phyloP scores from a whole-genome alignment of 2,329 filamentous ascomycete genomes.

The Metarhizium album region DNA sequence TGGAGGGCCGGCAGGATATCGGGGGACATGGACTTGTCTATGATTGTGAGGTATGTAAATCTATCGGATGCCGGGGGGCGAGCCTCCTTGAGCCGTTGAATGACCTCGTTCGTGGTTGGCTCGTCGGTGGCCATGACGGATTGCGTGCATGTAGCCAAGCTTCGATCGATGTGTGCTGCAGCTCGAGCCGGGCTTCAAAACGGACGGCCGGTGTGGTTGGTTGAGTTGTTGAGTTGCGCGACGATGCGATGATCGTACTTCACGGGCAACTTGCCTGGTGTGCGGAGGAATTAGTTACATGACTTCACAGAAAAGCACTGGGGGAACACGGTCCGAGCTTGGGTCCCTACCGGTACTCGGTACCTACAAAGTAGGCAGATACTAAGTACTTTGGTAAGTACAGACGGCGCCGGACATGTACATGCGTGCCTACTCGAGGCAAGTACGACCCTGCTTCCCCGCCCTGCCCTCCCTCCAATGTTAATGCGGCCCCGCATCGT shows the following conservation, averaged over 20 bases:
- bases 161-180: not conserved
- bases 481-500: not conserved
- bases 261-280: no score
- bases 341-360: no score
- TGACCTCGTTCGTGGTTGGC: conserved; percentile 27
- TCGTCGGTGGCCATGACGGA: conserved; percentile 12
- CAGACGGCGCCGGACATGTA: no score
- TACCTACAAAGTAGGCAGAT: no score
- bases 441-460: no score
- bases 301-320: no score
- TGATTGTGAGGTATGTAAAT: conserved; percentile 67
- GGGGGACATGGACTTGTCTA: conserved; percentile 61
- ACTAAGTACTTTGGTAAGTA: no score
- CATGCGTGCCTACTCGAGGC: no score
- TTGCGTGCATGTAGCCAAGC: not conserved
- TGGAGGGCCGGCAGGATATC: conserved; percentile 58
- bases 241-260: no score
- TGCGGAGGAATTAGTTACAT: no score
- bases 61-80: conserved; percentile 48
- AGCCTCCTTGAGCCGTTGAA: conserved; percentile 36
- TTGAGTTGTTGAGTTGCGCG: not conserved
- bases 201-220: not conserved
- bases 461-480: not conserved
- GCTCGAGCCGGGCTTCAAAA: not conserved
- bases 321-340: no score